Evolutionary conservation across 495 filamentous ascomycete genomes (phyloP), one percentile per base, ranked within the genome.

Genomic region (Paragyromitra xinjiangensis): DNA sequence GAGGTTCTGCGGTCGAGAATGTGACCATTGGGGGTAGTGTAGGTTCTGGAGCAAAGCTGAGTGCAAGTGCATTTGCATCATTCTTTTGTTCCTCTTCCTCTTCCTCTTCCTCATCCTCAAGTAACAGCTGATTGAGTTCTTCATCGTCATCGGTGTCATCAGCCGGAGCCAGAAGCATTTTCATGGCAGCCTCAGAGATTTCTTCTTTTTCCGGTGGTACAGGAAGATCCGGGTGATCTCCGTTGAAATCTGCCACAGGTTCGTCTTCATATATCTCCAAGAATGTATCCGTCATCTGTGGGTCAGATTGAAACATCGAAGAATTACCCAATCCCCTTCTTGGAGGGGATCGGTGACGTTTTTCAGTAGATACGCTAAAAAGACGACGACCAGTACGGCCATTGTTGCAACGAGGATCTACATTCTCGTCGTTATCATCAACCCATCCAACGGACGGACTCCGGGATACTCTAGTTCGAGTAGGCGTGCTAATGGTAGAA

Each of bases 41-140:
- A 45, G 75, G 77, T 19, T 80, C 77, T n/a, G 64, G 61, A 39
- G 53, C 74, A 48, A 71, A 78, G 53, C 69, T 74, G 42, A 62
- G 75, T 34, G 63, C 61, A 62, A 77, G 50, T 22, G 83, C 85
- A 44, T 82, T 82, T 40, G 83, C 78, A 26, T 62, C 63, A 39
- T 73, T 42, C 19, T 87, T 86, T 75, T 91, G 90, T 77, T 92
- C 90, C 70, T 90, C 91, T 5, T 92, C 87, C 55, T 90, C 73
- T 0, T 69, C 75, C 61, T 75, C 50, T 22, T 80, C 75, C 59
- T 74, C 51, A 34, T 80, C 55, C 44, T 71, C 59, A 37, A 40
- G 37, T 26, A 68, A 34, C n/a, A 70, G 14, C 83, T 85, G 66
- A 80, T 71, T 79, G 84, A 85, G 77, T 29, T 79, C 78, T 29